Base-by-base conservation (phyloP, 371 early-diverging fungal species). In the Rhizopus microsporus region DNA sequence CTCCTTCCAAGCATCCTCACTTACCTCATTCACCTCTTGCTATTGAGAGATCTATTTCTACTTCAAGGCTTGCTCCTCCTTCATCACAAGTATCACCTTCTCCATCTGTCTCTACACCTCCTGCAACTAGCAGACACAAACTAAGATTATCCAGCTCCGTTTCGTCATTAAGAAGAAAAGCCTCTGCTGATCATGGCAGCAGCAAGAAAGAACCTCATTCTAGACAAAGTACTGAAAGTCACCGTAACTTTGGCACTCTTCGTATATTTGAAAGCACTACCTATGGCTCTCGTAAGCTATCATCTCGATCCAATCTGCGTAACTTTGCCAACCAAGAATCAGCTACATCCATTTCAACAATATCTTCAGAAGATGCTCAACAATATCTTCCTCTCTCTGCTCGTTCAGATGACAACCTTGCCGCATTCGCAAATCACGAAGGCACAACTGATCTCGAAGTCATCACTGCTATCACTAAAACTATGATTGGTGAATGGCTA, bases 401-500 rank as follows among this genome's bases (percentile, higher is more conserved):
- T 39, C 48, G 37, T 10, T 45, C 54, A 1, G 58, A 56, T 31
- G 71, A 68, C 0, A 55, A 32, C 17, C 53, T 59, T 30, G 35
- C 53, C 8, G 51, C 56, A 7, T 58, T 58, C 9, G 51, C 67
- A 5, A 37, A 42, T 32, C 39, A 31, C 13, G 56, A 32, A 33
- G 23, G 52, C 65, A 59, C 68, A 0, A 77, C 85, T 0, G 84
- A 88, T 56, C 83, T 87, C 23, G 74, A 82, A 12, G 76, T 88
- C 43, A 85, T 90, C 31, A 77, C 85, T 32, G 69, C 90, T 12
- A 83, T 93, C 40, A 89, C 92, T 5, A 86, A 87, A 50, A 87
- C 90, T 17, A 91, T 92, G 91, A 86, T 91, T 51, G 93, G 93
- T 17, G 87, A 89, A 52, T 88, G 82, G 67, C 72, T 93, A 72